Base-by-base conservation (phyloP, 1,284 basidiomycete genomes). In the Coriolopsis trogii region DNA sequence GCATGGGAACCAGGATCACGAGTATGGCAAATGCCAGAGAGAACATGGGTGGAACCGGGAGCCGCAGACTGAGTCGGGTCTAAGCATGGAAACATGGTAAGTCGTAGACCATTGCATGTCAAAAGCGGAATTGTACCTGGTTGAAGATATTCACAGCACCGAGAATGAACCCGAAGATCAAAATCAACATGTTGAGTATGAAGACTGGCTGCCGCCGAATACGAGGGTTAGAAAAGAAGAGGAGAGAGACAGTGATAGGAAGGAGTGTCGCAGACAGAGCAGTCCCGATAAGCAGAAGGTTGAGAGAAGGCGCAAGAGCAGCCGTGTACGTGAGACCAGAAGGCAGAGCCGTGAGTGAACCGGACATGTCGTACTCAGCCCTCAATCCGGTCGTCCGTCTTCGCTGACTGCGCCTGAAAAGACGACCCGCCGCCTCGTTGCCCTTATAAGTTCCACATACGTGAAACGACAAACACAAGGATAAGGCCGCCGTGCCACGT, bases 161-260 rank as follows among this genome's bases (percentile, higher is more conserved):
- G 12, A 41, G 42, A 2, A 36, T 26, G 38, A 65, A 40, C 3
- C 61, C 63, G 6, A 64, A 41, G 21, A 46, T 12, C 46, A 67
- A 45, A 9, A 62, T 49, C 2, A 65, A 4, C 12, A 67, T 49
- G 50, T 68, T 67, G 20, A 66, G 53, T 15, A 68, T 51, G 49
- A 69, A 70, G 2, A 68, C 48, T 2, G 66, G 68, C 36, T 62
- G 62, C n/a, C 60, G 51, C 26, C 66, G 49, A 5, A 58, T 46
- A 4, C 33, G 23, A 2, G 41, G 34, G 5, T 56, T 63, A 15
- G 66, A 67, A 46, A 67, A 66, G 37, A 66, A 66, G 26, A 65
- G 56, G 7, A 67, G 47, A 3, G 63, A 55, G 31, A 65, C 31
- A 1, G 61, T 50, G 46, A 67, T 55, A 3, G 63, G 53, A 18